A percentile compares a stretch with the other conserved stretches of the same genome.
phyloP scores from a whole-genome alignment of 2,329 filamentous ascomycete species.

The Paramyrothecium sp. region DNA sequence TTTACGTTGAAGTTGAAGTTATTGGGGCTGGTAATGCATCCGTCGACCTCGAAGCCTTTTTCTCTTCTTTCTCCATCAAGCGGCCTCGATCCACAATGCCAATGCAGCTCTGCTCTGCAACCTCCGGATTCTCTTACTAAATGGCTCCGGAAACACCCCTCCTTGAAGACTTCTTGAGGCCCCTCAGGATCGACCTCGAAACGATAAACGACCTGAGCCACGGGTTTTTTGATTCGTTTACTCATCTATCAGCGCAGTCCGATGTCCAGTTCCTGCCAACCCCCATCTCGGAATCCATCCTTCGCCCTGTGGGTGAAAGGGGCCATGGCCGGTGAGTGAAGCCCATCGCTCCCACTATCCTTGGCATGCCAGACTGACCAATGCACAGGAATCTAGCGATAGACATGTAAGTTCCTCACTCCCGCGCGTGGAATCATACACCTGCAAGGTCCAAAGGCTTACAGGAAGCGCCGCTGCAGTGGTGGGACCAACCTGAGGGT shows the following conservation, averaged over 20 bases:
- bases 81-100: background rate
- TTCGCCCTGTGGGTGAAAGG: slow-evolving; percentile 43
- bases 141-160: slow-evolving; percentile 19
- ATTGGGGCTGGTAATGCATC: background rate
- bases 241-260: slow-evolving; percentile 49
- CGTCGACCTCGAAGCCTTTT: background rate
- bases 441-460: slow-evolving; percentile 24
- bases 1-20: too few species aligned
- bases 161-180: slow-evolving; percentile 46
- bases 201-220: slow-evolving; percentile 46
- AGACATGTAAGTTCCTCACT: slow-evolving; percentile 55
- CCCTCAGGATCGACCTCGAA: slow-evolving; percentile 46
- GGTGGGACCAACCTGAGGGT: slow-evolving; percentile 69
- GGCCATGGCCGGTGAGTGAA: slow-evolving; percentile 49
- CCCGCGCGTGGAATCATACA: background rate
- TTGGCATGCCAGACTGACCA: slow-evolving; percentile 5
- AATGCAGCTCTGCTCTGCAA: background rate
- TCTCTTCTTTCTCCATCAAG: background rate
- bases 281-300: slow-evolving; percentile 58
- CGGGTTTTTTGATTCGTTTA: slow-evolving; percentile 47
- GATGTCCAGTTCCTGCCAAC: slow-evolving; percentile 58
- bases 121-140: background rate
- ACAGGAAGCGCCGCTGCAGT: slow-evolving; percentile 31
- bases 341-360: background rate
- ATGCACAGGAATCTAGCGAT: slow-evolving; percentile 55